These are phyloP conservation scores for Pilaira anomala DNA, from an alignment of 192 early-diverging fungal species.

Conservation along the genomic window DNA sequence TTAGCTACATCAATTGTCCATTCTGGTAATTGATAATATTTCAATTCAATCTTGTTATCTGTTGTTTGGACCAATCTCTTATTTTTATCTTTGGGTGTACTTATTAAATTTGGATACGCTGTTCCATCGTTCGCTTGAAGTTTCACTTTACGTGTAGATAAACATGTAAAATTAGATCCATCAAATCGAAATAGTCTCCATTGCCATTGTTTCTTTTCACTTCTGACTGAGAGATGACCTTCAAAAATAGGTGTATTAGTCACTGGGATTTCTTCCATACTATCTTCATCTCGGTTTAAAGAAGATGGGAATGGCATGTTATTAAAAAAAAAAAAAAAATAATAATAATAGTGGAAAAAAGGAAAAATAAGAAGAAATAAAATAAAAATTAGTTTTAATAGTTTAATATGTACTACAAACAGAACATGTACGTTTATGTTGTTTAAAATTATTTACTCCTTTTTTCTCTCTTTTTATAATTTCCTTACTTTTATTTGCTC, in stretches of 20 bases:
- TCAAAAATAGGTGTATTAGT: slow-evolving; percentile 34
- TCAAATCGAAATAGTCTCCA: slow-evolving; percentile 40
- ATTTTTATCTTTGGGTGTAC: slow-evolving; percentile 25
- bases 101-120: slow-evolving; percentile 15
- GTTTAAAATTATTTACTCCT: too few species aligned
- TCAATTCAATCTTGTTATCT: not conserved
- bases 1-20: slow-evolving; percentile 34
- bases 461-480: too few species aligned
- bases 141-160: slow-evolving; percentile 31
- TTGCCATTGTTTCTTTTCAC: slow-evolving; percentile 36
- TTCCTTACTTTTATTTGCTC: too few species aligned
- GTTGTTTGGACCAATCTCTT: not conserved
- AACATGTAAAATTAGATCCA: slow-evolving; percentile 33
- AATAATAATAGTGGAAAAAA: not conserved
- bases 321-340: not conserved
- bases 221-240: slow-evolving; percentile 32
- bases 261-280: slow-evolving; percentile 27
- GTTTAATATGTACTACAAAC: too few species aligned
- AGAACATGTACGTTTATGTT: too few species aligned
- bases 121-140: slow-evolving; percentile 12
- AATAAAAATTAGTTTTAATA: too few species aligned
- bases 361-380: too few species aligned
- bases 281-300: slow-evolving; percentile 8
- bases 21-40: slow-evolving; percentile 39
- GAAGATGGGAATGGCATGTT: slow-evolving; percentile 7